Conservation (phyloP, 208 protist genomes). For the Leishmania mexicana region DNA sequence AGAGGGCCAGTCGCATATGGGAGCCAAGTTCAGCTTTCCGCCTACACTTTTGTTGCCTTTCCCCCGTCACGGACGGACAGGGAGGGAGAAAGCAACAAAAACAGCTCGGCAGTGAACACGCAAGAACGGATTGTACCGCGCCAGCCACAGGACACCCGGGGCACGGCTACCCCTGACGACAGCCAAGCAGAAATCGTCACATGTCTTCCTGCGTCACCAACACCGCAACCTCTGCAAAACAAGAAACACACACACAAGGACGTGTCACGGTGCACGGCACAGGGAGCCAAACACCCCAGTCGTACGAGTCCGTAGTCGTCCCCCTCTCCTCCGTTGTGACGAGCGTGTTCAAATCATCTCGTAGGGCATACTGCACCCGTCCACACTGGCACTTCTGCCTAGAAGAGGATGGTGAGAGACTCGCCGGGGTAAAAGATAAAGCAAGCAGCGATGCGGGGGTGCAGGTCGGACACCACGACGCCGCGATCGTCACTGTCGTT, state of each 20-base stretch:
- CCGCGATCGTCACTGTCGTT: constrained; percentile 61
- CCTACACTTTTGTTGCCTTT: background rate
- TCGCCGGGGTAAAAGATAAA: constrained; percentile 88
- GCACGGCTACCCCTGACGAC: background rate
- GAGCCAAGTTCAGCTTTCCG: background rate
- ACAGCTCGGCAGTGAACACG: background rate
- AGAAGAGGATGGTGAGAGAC: constrained; percentile 65
- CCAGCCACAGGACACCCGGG: background rate
- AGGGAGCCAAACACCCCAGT: background rate
- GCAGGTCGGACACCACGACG: constrained; percentile 54
- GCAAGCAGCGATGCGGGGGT: constrained; percentile 62
- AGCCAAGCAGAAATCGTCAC: background rate
- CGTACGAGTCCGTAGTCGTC: background rate
- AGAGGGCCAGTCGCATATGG: background rate
- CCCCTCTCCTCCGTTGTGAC: background rate
- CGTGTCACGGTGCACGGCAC: background rate
- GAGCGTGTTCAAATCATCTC: background rate
- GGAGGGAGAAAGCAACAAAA: background rate
- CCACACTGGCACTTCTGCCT: background rate
- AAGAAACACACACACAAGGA: background rate
- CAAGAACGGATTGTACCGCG: background rate
- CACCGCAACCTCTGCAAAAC: background rate
- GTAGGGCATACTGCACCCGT: background rate
- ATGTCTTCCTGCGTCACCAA: background rate
- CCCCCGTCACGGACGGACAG: background rate